Percentiles rank a stretch among this genome's conserved stretches.
phyloP scores from a whole-genome alignment of 441 rosid genomes.

The Erodium trifolium region DNA sequence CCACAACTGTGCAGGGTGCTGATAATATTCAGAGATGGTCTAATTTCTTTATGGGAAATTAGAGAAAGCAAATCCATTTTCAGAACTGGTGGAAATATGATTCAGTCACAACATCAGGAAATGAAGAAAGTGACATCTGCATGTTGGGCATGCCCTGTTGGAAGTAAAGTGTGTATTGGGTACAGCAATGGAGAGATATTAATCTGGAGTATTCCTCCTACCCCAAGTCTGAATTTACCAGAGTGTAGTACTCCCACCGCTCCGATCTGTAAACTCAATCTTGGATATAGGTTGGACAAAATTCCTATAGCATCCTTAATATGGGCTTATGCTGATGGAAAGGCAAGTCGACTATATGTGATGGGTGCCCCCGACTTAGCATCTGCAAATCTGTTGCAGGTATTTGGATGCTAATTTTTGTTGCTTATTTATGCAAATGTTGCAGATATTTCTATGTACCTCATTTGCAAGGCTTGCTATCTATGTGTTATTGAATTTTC shows the following conservation, averaged over 20 bases:
- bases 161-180: conserved; percentile 75
- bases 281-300: conserved; percentile 71
- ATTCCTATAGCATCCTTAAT: conserved; percentile 56
- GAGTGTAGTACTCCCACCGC: conserved; percentile 36
- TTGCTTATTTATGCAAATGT: neutral
- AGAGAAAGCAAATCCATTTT: conserved; percentile 53
- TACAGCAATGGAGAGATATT: conserved; percentile 71
- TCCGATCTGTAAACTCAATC: conserved; percentile 66
- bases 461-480: neutral
- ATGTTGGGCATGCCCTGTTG: conserved; percentile 79
- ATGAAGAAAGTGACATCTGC: conserved; percentile 72
- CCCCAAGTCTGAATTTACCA: conserved; percentile 29
- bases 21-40: conserved; percentile 60
- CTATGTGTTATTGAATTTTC: neutral
- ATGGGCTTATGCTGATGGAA: conserved; percentile 68
- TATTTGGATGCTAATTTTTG: conserved; percentile 18
- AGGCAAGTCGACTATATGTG: conserved; percentile 64
- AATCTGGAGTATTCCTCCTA: conserved; percentile 54
- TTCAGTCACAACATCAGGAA: conserved; percentile 47
- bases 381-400: conserved; percentile 57
- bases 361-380: conserved; percentile 50
- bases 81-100: conserved; percentile 47
- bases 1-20: conserved; percentile 48
- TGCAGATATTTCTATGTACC: neutral
- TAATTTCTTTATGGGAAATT: conserved; percentile 64